These are phyloP conservation scores for Colletotrichum echinochloae DNA, from an alignment of 2,329 filamentous ascomycete genomes.

Conservation along the genomic window DNA sequence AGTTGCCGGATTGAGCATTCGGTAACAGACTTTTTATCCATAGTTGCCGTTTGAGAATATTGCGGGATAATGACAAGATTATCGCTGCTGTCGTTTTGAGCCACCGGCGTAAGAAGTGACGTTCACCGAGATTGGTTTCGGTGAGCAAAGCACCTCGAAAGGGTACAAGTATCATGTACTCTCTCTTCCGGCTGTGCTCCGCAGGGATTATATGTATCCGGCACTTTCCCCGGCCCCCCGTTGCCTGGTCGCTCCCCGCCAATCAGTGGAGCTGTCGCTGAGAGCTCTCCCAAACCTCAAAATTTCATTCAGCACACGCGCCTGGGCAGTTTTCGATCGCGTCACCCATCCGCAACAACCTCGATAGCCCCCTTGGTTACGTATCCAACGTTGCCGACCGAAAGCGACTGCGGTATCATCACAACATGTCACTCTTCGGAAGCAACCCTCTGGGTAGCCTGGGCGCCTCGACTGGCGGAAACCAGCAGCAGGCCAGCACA, in stretches of 20 bases:
- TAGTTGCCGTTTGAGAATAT: neutral
- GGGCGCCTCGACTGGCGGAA: slow-evolving; percentile 34
- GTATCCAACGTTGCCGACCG: slow-evolving; percentile 22
- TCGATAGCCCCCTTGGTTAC: slow-evolving; percentile 7
- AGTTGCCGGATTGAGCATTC: fast-evolving
- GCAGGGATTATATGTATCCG: neutral
- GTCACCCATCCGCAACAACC: slow-evolving; percentile 1
- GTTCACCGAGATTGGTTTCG: slow-evolving; percentile 9
- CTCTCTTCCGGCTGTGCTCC: fast-evolving
- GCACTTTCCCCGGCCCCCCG: slow-evolving; percentile 10
- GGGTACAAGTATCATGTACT: neutral
- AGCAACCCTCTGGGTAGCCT: slow-evolving; percentile 42
- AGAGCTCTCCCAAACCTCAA: slow-evolving; percentile 39
- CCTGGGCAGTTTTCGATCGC: slow-evolving; percentile 22
- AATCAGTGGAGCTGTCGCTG: slow-evolving; percentile 41
- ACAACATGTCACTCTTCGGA: slow-evolving; percentile 42
- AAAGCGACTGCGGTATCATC: slow-evolving; percentile 5
- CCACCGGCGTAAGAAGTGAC: neutral
- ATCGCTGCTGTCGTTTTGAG: neutral
- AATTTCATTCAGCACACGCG: slow-evolving; percentile 37
- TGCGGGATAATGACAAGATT: neutral
- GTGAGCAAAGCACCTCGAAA: neutral
- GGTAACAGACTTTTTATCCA: no score
- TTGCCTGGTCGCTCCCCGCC: slow-evolving; percentile 40
- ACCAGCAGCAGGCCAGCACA: slow-evolving; percentile 30